phyloP scores from a whole-genome alignment of 140 eudicot genomes.

The Erigeron philadelphicus region DNA sequence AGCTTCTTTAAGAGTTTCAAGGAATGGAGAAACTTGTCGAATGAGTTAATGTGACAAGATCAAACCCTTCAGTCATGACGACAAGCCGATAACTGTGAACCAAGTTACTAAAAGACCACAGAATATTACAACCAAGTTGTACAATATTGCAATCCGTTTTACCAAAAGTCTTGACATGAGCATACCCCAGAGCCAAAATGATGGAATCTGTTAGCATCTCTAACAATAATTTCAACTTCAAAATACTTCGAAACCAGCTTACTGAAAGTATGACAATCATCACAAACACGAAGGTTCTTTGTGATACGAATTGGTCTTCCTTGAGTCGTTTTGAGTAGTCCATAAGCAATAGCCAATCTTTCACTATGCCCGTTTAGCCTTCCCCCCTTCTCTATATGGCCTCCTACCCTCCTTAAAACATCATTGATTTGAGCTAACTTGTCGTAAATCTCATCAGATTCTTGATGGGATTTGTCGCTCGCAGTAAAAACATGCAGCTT shows the following conservation, averaged over 20 bases:
- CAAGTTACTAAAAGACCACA: background rate
- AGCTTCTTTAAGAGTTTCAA: constrained; percentile 7
- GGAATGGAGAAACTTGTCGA: constrained; percentile 4
- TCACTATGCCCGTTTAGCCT: constrained; percentile 68
- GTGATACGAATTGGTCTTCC: constrained; percentile 59
- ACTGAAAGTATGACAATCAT: constrained; percentile 66
- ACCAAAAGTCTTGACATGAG: constrained; percentile 83
- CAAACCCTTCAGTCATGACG: background rate
- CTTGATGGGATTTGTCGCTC: constrained; percentile 66
- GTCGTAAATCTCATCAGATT: constrained; percentile 40
- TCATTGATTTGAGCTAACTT: constrained; percentile 46
- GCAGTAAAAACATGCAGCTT: constrained; percentile 56
- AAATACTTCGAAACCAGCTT: constrained; percentile 58
- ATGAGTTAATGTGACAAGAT: background rate
- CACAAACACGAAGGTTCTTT: constrained; percentile 74
- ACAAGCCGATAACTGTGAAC: background rate
- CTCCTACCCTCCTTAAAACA: constrained; percentile 48
- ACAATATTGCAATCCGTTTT: constrained; percentile 9
- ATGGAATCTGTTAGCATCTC: constrained; percentile 85
- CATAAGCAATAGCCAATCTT: constrained; percentile 74
- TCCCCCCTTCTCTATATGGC: constrained; percentile 49
- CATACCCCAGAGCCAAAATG: constrained; percentile 66
- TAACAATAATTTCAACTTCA: constrained; percentile 56
- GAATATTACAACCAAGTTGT: background rate
- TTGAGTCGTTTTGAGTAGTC: constrained; percentile 38